Evolutionary conservation across 257 asterid species (phyloP), one percentile per base, ranked within the genome.

Genomic region (Salvia hispanica): DNA sequence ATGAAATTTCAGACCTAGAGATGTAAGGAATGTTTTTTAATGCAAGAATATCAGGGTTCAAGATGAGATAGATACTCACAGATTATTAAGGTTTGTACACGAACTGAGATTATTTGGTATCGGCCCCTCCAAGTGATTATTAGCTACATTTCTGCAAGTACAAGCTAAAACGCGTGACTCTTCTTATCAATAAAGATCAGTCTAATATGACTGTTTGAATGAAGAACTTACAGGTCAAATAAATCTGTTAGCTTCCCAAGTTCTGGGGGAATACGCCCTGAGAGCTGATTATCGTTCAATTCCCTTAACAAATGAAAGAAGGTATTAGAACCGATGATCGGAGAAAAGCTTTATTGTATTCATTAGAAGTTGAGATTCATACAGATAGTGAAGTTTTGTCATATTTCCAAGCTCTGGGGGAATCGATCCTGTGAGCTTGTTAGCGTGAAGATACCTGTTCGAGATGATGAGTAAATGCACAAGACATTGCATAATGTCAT

Each of bases 371-470:
- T 34, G 72, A 66, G 67, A 14, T 7, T 44, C 56, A 12, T 83
- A 94, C 98, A 94, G 72, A 73, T 91, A 94, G 77, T 94, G 99
- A 40, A 94, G 96, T 72, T 88, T 94, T 11, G 99, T 64, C 99
- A 94, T 94, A 78, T 94, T 91, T 53, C 99, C 99, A 7, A 94
- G 95, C 83, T 94, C 96, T 0, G 97, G 66, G 31, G 97, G 97
- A 64, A 94, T 87, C 16, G 97, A 76, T 7, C 99, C 97, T 28
- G 90, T 84, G 43, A 94, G 85, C 78, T 73, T 85, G 90, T 94
- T 94, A 34, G 91, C 93, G 42, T 94, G 99, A 67, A 94, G 89
- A 76, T 94, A 94, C 79, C 99, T 91, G 69, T 62, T 74, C 12
- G 40, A 43, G 54, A 74, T 14, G 33, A 47, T 15, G 14, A 25